Conservation (phyloP, 495 filamentous ascomycete genomes). For the Penicillium roqueforti region DNA sequence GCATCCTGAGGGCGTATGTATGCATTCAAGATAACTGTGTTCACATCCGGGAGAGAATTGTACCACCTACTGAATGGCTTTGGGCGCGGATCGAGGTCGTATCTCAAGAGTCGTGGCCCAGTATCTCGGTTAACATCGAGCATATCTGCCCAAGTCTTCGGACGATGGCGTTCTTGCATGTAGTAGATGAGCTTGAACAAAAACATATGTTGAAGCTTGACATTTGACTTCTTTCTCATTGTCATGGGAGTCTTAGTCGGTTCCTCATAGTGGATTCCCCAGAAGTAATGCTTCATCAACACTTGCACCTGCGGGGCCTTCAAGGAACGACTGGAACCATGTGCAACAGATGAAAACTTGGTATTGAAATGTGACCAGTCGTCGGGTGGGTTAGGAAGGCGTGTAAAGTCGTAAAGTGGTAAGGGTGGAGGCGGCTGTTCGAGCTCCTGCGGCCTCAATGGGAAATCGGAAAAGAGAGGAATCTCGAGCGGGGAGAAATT, state of each 20-base stretch:
- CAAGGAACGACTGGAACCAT: background rate
- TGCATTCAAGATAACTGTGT: background rate
- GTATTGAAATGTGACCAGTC: constrained; percentile 11
- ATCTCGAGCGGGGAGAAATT: background rate
- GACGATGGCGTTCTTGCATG: constrained; percentile 17
- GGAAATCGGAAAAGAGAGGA: background rate
- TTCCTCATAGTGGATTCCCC: constrained; percentile 27
- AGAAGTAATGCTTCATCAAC: constrained; percentile 23
- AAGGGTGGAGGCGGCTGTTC: constrained; percentile 1
- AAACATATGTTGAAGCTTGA: background rate
- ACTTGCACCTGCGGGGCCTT: background rate
- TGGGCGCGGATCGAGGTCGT: constrained; percentile 9
- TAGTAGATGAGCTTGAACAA: constrained; percentile 33
- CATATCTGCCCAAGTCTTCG: constrained; percentile 14
- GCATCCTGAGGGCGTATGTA: constrained; percentile 17
- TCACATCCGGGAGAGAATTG: constrained; percentile 3
- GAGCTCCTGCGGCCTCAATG: background rate
- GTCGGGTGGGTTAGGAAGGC: constrained; percentile 25
- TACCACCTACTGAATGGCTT: constrained; percentile 30
- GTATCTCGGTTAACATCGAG: constrained; percentile 27
- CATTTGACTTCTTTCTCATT: background rate
- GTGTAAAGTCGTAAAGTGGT: constrained; percentile 9
- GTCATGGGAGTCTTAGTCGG: background rate
- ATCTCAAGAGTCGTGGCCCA: constrained; percentile 35
- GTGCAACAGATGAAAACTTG: background rate